phyloP scores from a whole-genome alignment of 345 rosid species.

The Hypericum androsaemum region DNA sequence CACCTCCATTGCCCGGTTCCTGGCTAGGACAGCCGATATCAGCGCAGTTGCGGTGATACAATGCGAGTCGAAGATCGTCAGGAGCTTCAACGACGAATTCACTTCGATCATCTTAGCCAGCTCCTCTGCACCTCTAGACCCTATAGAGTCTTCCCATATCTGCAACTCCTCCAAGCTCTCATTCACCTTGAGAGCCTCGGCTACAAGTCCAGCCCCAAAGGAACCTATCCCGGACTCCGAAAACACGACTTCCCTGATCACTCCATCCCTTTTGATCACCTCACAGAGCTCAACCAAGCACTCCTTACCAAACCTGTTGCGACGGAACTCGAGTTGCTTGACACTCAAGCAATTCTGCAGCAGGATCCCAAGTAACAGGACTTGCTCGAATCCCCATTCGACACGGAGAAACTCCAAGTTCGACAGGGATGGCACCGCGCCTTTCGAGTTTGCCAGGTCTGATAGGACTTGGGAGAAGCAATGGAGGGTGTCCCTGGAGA shows the following conservation, averaged over 20 bases:
- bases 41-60: conserved; percentile 66
- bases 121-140: conserved; percentile 84
- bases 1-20: conserved; percentile 72
- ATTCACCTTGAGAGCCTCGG: conserved; percentile 58
- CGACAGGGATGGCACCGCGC: conserved; percentile 31
- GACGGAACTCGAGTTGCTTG: conserved; percentile 50
- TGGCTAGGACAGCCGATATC: conserved; percentile 76
- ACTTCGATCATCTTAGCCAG: conserved; percentile 87
- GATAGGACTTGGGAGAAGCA: conserved; percentile 45
- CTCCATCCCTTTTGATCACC: conserved; percentile 42
- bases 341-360: conserved; percentile 45
- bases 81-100: conserved; percentile 57
- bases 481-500: conserved; percentile 29
- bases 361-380: conserved; percentile 42
- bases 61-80: conserved; percentile 69
- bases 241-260: conserved; percentile 51
- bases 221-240: conserved; percentile 43
- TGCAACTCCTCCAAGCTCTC: conserved; percentile 77
- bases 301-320: conserved; percentile 42
- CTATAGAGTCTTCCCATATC: conserved; percentile 95
- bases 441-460: conserved; percentile 36
- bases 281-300: conserved; percentile 51
- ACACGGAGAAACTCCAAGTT: conserved; percentile 61
- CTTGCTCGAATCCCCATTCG: conserved; percentile 51
- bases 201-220: conserved; percentile 53